Evolutionary conservation across 2,329 filamentous ascomycete species (phyloP).

Genomic region (Diaporthe longicolla): DNA sequence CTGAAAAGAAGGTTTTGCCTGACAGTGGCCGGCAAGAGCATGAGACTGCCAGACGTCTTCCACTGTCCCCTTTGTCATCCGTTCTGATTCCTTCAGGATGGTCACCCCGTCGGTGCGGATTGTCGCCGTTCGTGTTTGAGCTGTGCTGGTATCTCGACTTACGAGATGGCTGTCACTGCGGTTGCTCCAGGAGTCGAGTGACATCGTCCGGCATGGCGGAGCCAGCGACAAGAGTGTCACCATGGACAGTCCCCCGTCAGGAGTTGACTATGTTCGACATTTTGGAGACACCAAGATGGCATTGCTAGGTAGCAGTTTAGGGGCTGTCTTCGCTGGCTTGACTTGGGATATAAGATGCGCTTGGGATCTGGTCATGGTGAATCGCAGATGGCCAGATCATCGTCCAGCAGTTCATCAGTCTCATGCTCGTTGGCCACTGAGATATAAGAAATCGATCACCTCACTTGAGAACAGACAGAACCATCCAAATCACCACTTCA

Average conservation of each 20-base stretch:
- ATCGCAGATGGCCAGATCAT: not conserved
- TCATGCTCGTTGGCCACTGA: not conserved
- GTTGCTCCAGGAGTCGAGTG: conserved; percentile 25
- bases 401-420: conserved; percentile 5
- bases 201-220: not conserved
- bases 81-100: conserved; percentile 40
- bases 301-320: conserved; percentile 29
- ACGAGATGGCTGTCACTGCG: not conserved
- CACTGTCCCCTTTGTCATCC: conserved; percentile 5
- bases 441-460: conserved; percentile 1
- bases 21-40: conserved; percentile 5
- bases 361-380: conserved; percentile 12
- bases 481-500: not conserved
- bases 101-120: conserved; percentile 29
- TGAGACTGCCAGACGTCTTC: conserved; percentile 22
- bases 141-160: not conserved
- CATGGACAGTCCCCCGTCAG: conserved; percentile 1
- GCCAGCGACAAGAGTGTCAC: conserved; percentile 16
- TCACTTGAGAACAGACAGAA: not conserved
- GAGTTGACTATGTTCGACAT: not conserved
- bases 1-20: conserved; percentile 8
- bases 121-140: not conserved
- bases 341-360: conserved; percentile 37
- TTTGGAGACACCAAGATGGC: conserved; percentile 24
- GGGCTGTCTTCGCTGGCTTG: not conserved